These are phyloP conservation scores for Flaveria brownii DNA, from an alignment of 129 eudicot species.

Conservation along the genomic window DNA sequence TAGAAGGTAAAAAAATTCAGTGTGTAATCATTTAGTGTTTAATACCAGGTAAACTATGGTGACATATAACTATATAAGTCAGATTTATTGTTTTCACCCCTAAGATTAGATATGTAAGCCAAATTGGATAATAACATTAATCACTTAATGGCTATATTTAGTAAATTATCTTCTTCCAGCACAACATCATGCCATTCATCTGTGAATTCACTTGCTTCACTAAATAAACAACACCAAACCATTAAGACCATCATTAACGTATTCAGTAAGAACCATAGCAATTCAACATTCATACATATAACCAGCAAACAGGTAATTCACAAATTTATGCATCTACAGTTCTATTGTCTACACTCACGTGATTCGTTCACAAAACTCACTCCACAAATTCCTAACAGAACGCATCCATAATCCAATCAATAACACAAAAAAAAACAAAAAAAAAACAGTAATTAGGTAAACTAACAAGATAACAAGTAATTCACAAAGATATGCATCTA, in stretches of 20 bases:
- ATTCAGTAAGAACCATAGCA: background rate
- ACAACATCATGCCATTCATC: conserved; percentile 13
- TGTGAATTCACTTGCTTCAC: background rate
- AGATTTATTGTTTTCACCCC: background rate
- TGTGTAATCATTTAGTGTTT: background rate
- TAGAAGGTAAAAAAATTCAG: background rate
- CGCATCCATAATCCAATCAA: background rate
- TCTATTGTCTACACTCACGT: no score
- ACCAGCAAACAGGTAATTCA: background rate
- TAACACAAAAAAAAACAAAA: no score
- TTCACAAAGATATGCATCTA: no score
- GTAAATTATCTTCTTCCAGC: background rate
- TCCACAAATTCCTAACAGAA: background rate
- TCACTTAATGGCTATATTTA: conserved; percentile 3
- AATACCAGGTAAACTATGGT: background rate
- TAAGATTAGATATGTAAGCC: background rate
- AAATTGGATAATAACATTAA: background rate
- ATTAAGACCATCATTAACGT: conserved; percentile 4
- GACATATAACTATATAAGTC: background rate
- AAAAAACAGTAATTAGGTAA: no score
- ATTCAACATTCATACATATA: background rate
- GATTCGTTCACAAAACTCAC: background rate
- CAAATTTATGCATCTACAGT: background rate
- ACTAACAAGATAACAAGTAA: no score
- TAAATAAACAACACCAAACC: background rate